Evolutionary conservation across 495 filamentous ascomycete genomes (phyloP).

Genomic region (Aspergillus egyptiacus): DNA sequence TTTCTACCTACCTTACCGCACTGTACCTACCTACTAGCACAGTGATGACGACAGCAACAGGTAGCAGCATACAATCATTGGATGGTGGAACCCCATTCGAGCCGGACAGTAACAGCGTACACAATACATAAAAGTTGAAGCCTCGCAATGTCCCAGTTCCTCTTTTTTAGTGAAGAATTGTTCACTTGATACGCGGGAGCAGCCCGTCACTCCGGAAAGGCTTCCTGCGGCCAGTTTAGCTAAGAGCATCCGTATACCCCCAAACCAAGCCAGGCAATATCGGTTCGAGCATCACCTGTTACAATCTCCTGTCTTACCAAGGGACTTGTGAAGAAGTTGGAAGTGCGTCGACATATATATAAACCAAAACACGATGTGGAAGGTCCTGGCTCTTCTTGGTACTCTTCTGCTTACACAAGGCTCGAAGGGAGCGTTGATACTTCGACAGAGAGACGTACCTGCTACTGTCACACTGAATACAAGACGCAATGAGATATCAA

Average conservation of each 20-base stretch:
- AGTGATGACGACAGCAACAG: slow-evolving; percentile 13
- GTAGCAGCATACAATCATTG: slow-evolving; percentile 1
- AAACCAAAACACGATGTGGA: not conserved
- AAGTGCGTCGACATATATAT: too few species aligned
- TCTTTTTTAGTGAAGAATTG: not conserved
- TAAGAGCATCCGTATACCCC: too few species aligned
- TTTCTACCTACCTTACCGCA: too few species aligned
- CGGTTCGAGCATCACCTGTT: too few species aligned
- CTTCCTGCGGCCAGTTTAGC: too few species aligned
- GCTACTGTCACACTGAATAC: slow-evolving; percentile 36
- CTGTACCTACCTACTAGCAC: not conserved
- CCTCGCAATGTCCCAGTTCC: slow-evolving; percentile 5
- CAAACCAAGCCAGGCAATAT: too few species aligned
- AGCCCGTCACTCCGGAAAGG: not conserved
- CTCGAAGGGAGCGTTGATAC: slow-evolving; percentile 18
- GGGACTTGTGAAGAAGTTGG: too few species aligned
- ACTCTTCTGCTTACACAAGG: slow-evolving; percentile 16
- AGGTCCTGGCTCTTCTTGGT: slow-evolving; percentile 1
- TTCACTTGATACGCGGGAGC: not conserved
- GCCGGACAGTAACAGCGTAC: not conserved
- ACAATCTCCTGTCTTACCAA: too few species aligned
- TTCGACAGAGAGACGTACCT: slow-evolving; percentile 30
- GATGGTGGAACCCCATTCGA: not conserved
- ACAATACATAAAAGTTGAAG: too few species aligned
- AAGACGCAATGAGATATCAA: slow-evolving; percentile 28